A percentile compares a stretch with the other conserved stretches of the same genome.
These are phyloP conservation scores for Clonostachys sp. DNA, from an alignment of 2,329 filamentous ascomycete genomes.

Conservation along the genomic window DNA sequence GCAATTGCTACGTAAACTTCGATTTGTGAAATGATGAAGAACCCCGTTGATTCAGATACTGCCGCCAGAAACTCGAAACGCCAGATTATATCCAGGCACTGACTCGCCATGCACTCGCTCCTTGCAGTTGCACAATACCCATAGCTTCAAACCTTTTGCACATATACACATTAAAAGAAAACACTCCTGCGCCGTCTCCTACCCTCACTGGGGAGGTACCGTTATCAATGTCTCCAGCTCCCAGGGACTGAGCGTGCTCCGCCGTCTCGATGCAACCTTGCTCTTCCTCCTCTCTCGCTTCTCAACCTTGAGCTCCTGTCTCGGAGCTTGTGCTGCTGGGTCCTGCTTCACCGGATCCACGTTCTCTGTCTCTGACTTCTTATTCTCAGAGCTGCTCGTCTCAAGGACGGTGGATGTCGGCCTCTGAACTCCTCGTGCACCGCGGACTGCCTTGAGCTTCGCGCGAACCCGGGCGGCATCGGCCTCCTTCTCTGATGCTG, in stretches of 20 bases:
- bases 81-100: too few relatives aligned
- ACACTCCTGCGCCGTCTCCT: not conserved
- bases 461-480: conserved; percentile 59
- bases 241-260: conserved; percentile 72
- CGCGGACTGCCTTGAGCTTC: conserved; percentile 52
- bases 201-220: conserved; percentile 15
- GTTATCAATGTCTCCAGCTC: conserved; percentile 64
- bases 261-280: conserved; percentile 56
- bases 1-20: too few relatives aligned
- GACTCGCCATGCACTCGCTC: too few relatives aligned
- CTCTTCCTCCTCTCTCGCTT: conserved; percentile 46
- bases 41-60: too few relatives aligned
- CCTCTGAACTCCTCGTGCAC: conserved; percentile 23
- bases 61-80: too few relatives aligned
- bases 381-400: conserved; percentile 7
- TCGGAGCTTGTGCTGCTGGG: conserved; percentile 7
- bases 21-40: too few relatives aligned
- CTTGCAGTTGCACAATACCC: too few relatives aligned
- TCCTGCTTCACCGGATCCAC: conserved; percentile 30
- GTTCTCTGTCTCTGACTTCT: conserved; percentile 8
- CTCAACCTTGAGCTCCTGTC: conserved; percentile 17
- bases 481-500: conserved; percentile 58
- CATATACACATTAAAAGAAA: too few relatives aligned
- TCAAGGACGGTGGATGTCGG: conserved; percentile 12
- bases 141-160: too few relatives aligned